Percentiles rank a stretch among this genome's conserved stretches.
phyloP scores from a whole-genome alignment of 2,329 filamentous ascomycete species.

The Calonectria hongkongensis region DNA sequence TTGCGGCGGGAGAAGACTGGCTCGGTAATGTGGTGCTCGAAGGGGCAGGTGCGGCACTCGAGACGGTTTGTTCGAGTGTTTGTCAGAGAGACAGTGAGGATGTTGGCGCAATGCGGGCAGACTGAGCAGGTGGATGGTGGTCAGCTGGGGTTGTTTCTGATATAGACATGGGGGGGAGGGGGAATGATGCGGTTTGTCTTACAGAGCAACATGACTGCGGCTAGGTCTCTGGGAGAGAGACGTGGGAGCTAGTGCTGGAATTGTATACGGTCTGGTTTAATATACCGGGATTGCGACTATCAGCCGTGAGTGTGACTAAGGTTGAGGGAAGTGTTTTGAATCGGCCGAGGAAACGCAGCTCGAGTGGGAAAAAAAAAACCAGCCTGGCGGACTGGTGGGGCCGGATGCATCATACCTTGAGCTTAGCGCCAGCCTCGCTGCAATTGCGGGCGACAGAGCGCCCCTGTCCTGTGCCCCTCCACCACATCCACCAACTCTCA shows the following conservation, averaged over 20 bases:
- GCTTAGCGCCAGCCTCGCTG: slow-evolving; percentile 26
- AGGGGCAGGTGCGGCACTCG: slow-evolving; percentile 96
- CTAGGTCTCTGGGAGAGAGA: slow-evolving; percentile 14
- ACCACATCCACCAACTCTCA: slow-evolving; percentile 23
- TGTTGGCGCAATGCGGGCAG: slow-evolving; percentile 89
- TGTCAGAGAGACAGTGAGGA: slow-evolving; percentile 82
- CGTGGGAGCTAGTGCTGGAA: too few relatives aligned
- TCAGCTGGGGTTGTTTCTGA: slow-evolving; percentile 28
- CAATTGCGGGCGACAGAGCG: slow-evolving; percentile 1
- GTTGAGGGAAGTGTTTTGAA: not conserved
- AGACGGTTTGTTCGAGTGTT: slow-evolving; percentile 83
- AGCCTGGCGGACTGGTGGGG: slow-evolving; percentile 22
- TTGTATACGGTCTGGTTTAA: not conserved
- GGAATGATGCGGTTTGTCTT: slow-evolving; percentile 50
- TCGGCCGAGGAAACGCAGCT: not conserved
- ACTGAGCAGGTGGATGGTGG: slow-evolving; percentile 67
- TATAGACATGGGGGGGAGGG: slow-evolving; percentile 29
- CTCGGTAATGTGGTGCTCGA: slow-evolving; percentile 87
- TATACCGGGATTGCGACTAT: not conserved
- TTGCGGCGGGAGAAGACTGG: slow-evolving; percentile 88
- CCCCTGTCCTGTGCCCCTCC: slow-evolving; percentile 14
- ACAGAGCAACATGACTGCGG: slow-evolving; percentile 79
- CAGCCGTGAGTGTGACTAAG: not conserved
- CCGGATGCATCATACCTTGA: slow-evolving; percentile 10
- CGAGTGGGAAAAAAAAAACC: slow-evolving; percentile 16